These are phyloP conservation scores for Penicillium crystallinum DNA, from an alignment of 495 filamentous ascomycete species.

Conservation along the genomic window DNA sequence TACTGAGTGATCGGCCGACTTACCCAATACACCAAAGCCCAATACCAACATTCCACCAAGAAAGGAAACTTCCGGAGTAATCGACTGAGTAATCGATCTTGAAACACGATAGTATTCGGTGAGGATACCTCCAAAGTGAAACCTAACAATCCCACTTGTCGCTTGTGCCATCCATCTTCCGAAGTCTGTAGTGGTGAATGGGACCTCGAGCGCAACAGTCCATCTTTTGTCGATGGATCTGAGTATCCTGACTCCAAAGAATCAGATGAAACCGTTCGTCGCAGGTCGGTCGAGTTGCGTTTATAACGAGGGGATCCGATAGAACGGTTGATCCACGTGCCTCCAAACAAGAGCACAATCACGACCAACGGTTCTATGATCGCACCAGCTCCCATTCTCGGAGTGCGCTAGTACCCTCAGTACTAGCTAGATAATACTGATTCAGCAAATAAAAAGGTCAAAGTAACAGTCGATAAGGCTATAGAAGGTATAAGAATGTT, in stretches of 20 bases:
- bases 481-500: neutral
- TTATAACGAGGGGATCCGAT: slow-evolving; percentile 8
- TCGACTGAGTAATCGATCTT: slow-evolving; percentile 49
- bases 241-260: slow-evolving; percentile 28
- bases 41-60: slow-evolving; percentile 76
- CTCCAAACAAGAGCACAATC: slow-evolving; percentile 51
- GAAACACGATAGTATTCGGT: slow-evolving; percentile 52
- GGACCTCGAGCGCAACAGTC: slow-evolving; percentile 18
- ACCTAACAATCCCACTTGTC: slow-evolving; percentile 35
- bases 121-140: slow-evolving; percentile 37
- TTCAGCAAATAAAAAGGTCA: neutral
- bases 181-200: slow-evolving; percentile 24
- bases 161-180: slow-evolving; percentile 38
- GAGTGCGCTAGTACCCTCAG: neutral
- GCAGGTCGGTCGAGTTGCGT: slow-evolving; percentile 16
- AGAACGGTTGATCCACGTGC: slow-evolving; percentile 54
- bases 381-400: slow-evolving; percentile 47
- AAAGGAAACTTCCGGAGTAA: slow-evolving; percentile 68
- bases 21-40: slow-evolving; percentile 66
- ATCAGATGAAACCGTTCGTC: slow-evolving; percentile 23
- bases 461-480: neutral
- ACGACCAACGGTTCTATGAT: slow-evolving; percentile 52
- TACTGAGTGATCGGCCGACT: slow-evolving; percentile 5
- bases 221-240: slow-evolving; percentile 30
- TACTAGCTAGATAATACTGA: neutral